Evolutionary conservation across 768 basidiomycete genomes (phyloP), one percentile per base, ranked within the genome.

Genomic region (Suillus decipiens): DNA sequence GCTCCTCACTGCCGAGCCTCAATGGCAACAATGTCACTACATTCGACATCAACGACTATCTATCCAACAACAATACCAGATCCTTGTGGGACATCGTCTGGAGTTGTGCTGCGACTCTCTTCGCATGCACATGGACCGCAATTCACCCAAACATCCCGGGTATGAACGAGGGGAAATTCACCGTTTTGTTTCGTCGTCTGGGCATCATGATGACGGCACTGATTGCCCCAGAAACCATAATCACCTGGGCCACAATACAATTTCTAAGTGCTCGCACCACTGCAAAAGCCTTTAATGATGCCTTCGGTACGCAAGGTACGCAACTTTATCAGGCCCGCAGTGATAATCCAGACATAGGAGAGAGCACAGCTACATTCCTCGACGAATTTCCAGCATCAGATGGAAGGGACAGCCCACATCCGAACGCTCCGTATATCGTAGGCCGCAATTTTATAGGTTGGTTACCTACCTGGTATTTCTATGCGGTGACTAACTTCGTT

Each of bases 1-100:
- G 0, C 33, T 5, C 51, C 10, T 53, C 33, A n/a, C 31, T 53
- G 11, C 33, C 11, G 17, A 53, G 19, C 19, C 19, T 7, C 51
- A 34, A 53, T 33, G 19, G 10, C 6, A 53, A 31, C 9, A 11
- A 10, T 31, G 19, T 6, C 10, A 2, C 1, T 11, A n/a, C 19
- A 53, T 11, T n/a, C 31, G 51, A 53, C 19, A 5, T n/a, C 19
- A 53, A 11, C 7, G 2, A 7, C 31, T 3, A 5, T 34, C 10
- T 11, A 6, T n/a, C 51, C 19, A 1, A 11, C 51, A 1, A 15
- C 5, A 14, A 15, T 39, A 33, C 7, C 33, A 61, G 50, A 79
- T 79, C 63, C 79, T 80, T 75, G 65, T 69, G 63, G 64, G 59
- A 64, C 47, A 74, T 77, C 48, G 60, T 74, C 14, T 69, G 68